Evolutionary conservation across 352 stramenopile genomes (phyloP).

Genomic region (Globisporangium barbulae): DNA sequence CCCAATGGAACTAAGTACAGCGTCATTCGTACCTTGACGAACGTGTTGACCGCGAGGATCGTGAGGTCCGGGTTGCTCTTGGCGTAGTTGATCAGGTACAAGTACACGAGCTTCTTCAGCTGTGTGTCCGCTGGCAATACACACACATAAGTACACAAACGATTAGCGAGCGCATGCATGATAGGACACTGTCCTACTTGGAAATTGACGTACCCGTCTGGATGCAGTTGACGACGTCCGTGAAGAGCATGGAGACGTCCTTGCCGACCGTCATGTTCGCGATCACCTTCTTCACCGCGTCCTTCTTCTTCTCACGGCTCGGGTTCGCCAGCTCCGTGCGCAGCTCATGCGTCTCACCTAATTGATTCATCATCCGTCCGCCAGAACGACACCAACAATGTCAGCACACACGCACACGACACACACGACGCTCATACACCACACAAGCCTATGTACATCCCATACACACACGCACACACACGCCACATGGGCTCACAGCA

Average conservation of each 20-base stretch:
- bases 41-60: constrained; percentile 99
- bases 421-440: background rate
- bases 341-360: constrained; percentile 96
- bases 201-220: constrained; percentile 83
- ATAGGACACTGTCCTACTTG: no score
- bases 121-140: constrained; percentile 89
- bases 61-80: constrained; percentile 99
- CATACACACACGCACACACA: background rate
- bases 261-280: constrained; percentile 99
- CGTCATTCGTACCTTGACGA: constrained; percentile 77
- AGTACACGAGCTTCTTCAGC: constrained; percentile 99
- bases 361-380: background rate
- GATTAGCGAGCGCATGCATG: background rate
- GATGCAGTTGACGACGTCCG: constrained; percentile 99
- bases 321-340: constrained; percentile 96
- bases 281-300: constrained; percentile 99
- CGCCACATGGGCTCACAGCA: no score
- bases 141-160: background rate
- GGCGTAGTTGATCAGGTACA: constrained; percentile 99
- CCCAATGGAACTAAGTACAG: background rate
- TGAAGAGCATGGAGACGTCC: constrained; percentile 99
- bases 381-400: background rate
- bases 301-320: constrained; percentile 97
- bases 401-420: background rate
- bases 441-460: background rate